These are phyloP conservation scores for Termitomyces sp. DNA, from an alignment of 768 basidiomycete species.

Conservation along the genomic window DNA sequence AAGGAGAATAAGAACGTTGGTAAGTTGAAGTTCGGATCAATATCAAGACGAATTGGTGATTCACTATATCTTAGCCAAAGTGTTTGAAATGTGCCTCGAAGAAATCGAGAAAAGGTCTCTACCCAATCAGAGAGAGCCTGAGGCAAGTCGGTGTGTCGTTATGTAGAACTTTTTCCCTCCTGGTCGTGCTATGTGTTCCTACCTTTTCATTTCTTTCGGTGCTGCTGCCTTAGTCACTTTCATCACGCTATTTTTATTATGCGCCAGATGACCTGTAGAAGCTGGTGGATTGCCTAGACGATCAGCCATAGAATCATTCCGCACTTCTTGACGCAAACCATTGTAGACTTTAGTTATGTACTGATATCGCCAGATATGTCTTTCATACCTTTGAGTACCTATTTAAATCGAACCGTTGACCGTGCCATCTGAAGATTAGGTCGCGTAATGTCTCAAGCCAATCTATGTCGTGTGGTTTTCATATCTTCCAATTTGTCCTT, in stretches of 20 bases:
- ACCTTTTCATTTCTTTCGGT: slow-evolving; percentile 2
- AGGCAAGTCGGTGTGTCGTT: slow-evolving; percentile 30
- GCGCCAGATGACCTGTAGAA: slow-evolving; percentile 3
- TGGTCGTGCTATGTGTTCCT: not conserved
- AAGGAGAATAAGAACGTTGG: slow-evolving; percentile 85
- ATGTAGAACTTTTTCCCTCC: slow-evolving; percentile 25
- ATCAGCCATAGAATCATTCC: slow-evolving; percentile 7
- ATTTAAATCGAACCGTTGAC: not conserved
- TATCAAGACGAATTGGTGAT: not conserved
- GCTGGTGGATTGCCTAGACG: slow-evolving; percentile 1
- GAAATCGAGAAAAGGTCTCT: slow-evolving; percentile 76
- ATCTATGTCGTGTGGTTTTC: not conserved
- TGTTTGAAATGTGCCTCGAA: slow-evolving; percentile 77
- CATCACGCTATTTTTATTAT: not conserved
- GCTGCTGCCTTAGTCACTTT: not conserved
- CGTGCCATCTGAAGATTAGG: not conserved
- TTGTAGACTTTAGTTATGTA: slow-evolving; percentile 12
- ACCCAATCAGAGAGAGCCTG: slow-evolving; percentile 40
- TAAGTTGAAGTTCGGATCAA: slow-evolving; percentile 35
- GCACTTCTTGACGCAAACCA: slow-evolving; percentile 7
- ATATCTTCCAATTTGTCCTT: not conserved
- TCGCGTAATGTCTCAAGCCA: not conserved
- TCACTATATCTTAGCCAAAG: slow-evolving; percentile 48
- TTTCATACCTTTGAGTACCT: not conserved
- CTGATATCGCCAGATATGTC: slow-evolving; percentile 6